Base-by-base conservation (phyloP, 2,329 filamentous ascomycete genomes). In the Lachnellula suecica region DNA sequence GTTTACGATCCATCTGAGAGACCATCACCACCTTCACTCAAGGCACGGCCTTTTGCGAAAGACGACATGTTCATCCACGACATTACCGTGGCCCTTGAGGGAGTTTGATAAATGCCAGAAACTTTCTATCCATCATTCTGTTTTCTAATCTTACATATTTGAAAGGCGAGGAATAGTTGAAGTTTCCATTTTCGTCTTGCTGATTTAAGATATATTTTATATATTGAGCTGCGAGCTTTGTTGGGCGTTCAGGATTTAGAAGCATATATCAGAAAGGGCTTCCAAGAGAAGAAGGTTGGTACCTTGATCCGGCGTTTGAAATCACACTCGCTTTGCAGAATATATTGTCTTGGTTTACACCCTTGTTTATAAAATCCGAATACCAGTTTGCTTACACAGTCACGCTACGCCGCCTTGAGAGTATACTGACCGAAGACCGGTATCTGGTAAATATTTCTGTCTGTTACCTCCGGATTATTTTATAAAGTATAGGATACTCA, bases 51-150 rank as follows among this genome's bases (percentile, higher is more conserved):
- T 15, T 22, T 52, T 22, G 41, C 31, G 13, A 46, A 56, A n/a
- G n/a, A n/a, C 13, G 49, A 56, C 31, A 52, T 35, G 5, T 56
- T 56, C 17, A 47, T 56, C 19, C 43, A 51, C 19, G 49, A 56
- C 20, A 20, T 56, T 13, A 56, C 53, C 11, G 41, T 44, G 13
- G 53, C 53, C n/a, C 53, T 56, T 19, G 42, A 52, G 42, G 23
- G 17, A 41, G 43, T 51, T 20, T 50, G 34, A 44, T 20, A 29
- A n/a, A n/a, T n/a, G n/a, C n/a, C n/a, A n/a, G n/a, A n/a, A n/a
- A n/a, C n/a, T n/a, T n/a, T n/a, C n/a, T n/a, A n/a, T n/a, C n/a
- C n/a, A n/a, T n/a, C n/a, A n/a, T n/a, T n/a, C n/a, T n/a, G n/a
- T n/a, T n/a, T n/a, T 35, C 19, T 25, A 25, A 37, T 15, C 10